Evolutionary conservation across 208 protist species (phyloP).

Genomic region (Acanthamoeba lenticulata): DNA sequence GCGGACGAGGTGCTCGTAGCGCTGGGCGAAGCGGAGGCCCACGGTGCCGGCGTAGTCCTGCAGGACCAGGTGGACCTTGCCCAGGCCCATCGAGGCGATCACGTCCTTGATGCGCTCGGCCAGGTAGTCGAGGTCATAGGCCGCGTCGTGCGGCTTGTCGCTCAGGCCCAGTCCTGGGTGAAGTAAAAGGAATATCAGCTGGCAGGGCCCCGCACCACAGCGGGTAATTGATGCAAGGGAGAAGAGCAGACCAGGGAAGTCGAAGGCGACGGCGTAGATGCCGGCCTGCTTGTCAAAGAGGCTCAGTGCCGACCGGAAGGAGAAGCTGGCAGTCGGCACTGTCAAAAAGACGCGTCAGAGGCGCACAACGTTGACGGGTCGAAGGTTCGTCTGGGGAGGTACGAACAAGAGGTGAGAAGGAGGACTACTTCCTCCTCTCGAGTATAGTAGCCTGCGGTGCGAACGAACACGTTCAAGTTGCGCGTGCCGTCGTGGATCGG

Average conservation of each 20-base stretch:
- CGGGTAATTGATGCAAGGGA: neutral
- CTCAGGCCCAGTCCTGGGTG: neutral
- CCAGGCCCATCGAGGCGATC: conserved; percentile 37
- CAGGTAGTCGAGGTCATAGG: conserved; percentile 30
- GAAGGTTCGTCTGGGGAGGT: neutral
- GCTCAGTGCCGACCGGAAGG: neutral
- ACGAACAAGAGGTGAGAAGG: neutral
- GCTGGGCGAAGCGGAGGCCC: neutral
- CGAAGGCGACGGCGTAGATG: conserved; percentile 30
- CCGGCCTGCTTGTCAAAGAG: neutral
- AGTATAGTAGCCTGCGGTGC: neutral
- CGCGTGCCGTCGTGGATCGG: neutral
- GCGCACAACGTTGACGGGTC: neutral
- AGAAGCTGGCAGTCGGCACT: conserved; percentile 9
- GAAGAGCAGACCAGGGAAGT: neutral
- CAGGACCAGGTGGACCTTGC: conserved; percentile 24
- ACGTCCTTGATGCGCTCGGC: conserved; percentile 40
- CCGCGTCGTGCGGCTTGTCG: neutral
- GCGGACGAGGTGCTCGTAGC: conserved; percentile 2
- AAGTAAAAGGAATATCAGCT: neutral
- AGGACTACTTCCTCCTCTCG: conserved; percentile 28
- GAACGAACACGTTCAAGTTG: conserved; percentile 20
- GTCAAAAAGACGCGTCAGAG: neutral
- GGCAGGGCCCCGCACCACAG: neutral
- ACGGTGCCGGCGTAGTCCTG: conserved; percentile 38